Conservation (phyloP, 176 grass and related monocot genomes). For the Paspalum notatum region DNA sequence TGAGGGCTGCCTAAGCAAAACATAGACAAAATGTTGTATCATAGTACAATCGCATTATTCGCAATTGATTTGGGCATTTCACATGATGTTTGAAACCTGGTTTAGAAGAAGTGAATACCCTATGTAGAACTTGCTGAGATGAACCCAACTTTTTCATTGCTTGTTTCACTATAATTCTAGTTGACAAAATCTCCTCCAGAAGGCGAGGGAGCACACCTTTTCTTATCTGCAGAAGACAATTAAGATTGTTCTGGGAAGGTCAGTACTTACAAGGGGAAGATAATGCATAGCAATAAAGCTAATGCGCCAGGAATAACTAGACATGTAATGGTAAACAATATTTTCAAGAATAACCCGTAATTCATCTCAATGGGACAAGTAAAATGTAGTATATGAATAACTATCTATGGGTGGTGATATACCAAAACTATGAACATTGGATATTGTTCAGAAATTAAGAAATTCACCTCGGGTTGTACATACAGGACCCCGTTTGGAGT, state of each 20-base stretch:
- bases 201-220: slow-evolving; percentile 90
- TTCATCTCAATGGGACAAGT: slow-evolving; percentile 23
- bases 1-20: not conserved
- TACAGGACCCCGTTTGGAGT: slow-evolving; percentile 89
- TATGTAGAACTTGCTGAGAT: slow-evolving; percentile 79
- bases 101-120: slow-evolving; percentile 58
- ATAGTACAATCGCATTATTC: slow-evolving; percentile 9
- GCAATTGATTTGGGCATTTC: slow-evolving; percentile 23
- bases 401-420: slow-evolving; percentile 20
- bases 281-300: slow-evolving; percentile 12
- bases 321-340: slow-evolving; percentile 32
- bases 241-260: slow-evolving; percentile 36
- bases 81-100: slow-evolving; percentile 12
- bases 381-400: not conserved
- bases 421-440: slow-evolving; percentile 6
- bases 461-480: slow-evolving; percentile 80
- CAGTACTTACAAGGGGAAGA: slow-evolving; percentile 2
- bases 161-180: slow-evolving; percentile 94
- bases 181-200: slow-evolving; percentile 89
- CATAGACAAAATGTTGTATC: slow-evolving; percentile 1
- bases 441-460: slow-evolving; percentile 27
- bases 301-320: not conserved
- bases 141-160: slow-evolving; percentile 84
- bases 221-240: slow-evolving; percentile 64
- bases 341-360: slow-evolving; percentile 39